Evolutionary conservation across 2,329 filamentous ascomycete genomes (phyloP).

Genomic region (Ustilaginoidea virens): DNA sequence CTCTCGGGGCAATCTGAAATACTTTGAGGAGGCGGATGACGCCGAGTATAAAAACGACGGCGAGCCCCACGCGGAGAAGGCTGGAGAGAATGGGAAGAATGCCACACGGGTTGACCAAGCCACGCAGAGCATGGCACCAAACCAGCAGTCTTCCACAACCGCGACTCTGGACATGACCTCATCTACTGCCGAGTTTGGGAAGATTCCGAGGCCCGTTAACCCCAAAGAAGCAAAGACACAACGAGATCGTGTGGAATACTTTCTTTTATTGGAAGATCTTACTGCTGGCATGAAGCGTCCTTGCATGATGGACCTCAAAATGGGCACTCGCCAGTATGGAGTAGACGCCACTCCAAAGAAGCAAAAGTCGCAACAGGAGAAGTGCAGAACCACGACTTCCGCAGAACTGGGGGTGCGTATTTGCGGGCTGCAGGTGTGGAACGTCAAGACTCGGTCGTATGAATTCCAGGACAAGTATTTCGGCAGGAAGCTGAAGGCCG

Average conservation of each 20-base stretch:
- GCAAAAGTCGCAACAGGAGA: slow-evolving; percentile 78
- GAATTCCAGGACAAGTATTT: slow-evolving; percentile 99
- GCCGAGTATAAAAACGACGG: slow-evolving; percentile 45
- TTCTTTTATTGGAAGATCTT: slow-evolving; percentile 83
- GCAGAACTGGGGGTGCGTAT: slow-evolving; percentile 81
- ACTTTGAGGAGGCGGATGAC: slow-evolving; percentile 80
- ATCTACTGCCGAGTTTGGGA: slow-evolving; percentile 19
- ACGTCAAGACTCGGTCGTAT: slow-evolving; percentile 66
- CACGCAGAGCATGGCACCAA: too few species aligned
- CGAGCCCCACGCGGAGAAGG: background rate
- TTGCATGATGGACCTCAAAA: slow-evolving; percentile 95
- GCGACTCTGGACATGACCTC: slow-evolving; percentile 20
- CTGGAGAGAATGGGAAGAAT: background rate
- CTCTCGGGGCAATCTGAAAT: slow-evolving; percentile 66
- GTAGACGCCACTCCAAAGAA: slow-evolving; percentile 87
- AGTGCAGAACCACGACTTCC: slow-evolving; percentile 86
- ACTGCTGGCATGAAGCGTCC: slow-evolving; percentile 93
- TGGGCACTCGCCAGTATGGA: slow-evolving; percentile 95
- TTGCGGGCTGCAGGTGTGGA: slow-evolving; percentile 94
- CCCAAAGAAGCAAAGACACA: slow-evolving; percentile 41
- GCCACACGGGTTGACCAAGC: too few species aligned
- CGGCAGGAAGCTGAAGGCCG: slow-evolving; percentile 74
- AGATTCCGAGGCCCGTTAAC: slow-evolving; percentile 49
- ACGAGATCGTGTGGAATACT: slow-evolving; percentile 67
- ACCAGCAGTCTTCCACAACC: too few species aligned